Percentiles rank a stretch among this genome's conserved stretches.
These are phyloP conservation scores for Dalbergia cochinchinensis DNA, from an alignment of 306 rosid species.

Conservation along the genomic window DNA sequence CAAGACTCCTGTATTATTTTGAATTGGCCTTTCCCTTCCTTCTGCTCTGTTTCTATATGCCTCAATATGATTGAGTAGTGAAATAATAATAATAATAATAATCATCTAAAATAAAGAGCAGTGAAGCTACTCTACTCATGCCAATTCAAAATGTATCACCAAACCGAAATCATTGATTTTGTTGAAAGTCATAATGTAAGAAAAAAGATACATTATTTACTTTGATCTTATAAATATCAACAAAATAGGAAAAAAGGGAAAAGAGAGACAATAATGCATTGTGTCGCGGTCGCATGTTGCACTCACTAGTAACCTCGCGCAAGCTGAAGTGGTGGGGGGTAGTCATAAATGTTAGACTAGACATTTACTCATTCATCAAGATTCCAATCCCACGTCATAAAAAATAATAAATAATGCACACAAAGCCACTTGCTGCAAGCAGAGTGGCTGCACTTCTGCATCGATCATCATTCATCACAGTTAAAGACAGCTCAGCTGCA, in stretches of 20 bases:
- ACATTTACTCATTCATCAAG: too few relatives aligned
- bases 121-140: neutral
- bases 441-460: neutral
- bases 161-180: neutral
- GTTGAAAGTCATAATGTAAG: neutral
- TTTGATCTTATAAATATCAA: neutral
- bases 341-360: too few relatives aligned
- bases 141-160: neutral
- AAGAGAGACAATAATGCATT: neutral
- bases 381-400: neutral
- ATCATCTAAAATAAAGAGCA: neutral
- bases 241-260: neutral
- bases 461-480: neutral
- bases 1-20: constrained; percentile 30
- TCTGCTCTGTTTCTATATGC: neutral
- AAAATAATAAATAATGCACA: neutral
- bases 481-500: neutral
- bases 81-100: neutral
- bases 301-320: neutral
- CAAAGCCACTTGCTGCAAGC: neutral
- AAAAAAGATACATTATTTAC: neutral
- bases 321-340: neutral
- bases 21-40: neutral
- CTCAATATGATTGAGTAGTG: constrained; percentile 3
- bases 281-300: neutral